Conservation (phyloP, 2,329 filamentous ascomycete species). For the Epichloe elymi region DNA sequence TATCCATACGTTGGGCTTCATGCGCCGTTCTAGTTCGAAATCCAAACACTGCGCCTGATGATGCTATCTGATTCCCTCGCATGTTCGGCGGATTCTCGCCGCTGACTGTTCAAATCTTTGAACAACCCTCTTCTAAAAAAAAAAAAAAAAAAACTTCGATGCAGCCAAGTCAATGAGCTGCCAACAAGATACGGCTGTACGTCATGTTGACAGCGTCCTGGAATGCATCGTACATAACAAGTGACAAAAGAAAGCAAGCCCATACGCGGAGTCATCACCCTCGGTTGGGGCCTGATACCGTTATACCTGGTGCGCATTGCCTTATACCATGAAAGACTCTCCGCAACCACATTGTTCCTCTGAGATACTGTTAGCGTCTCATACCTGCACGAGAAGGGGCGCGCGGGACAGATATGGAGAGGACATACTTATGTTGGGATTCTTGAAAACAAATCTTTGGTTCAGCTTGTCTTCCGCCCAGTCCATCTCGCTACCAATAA, state of each 20-base stretch:
- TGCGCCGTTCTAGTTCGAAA: too few species aligned
- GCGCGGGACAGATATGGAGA: not conserved
- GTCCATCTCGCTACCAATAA: conserved; percentile 98
- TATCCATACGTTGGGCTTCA: too few species aligned
- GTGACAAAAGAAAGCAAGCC: not conserved
- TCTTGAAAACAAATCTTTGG: conserved; percentile 84
- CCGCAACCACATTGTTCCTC: conserved; percentile 94
- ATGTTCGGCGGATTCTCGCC: not conserved
- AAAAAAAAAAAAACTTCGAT: not conserved
- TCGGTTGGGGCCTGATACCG: not conserved
- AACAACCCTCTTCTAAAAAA: too few species aligned
- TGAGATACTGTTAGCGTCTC: conserved; percentile 24
- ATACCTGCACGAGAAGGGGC: conserved; percentile 16
- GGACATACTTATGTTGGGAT: conserved; percentile 95
- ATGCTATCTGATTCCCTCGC: not conserved
- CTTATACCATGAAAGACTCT: conserved; percentile 81
- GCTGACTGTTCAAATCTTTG: not conserved
- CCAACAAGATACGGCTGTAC: not conserved
- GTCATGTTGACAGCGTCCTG: not conserved
- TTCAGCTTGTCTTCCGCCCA: conserved; percentile 95
- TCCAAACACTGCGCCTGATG: not conserved
- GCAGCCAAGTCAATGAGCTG: not conserved
- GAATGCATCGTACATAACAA: not conserved
- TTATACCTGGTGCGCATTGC: not conserved
- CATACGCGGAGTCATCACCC: not conserved